A percentile compares a stretch with the other conserved stretches of the same genome.
These are phyloP conservation scores for Alternaria solani DNA, from an alignment of 2,329 filamentous ascomycete species.

Conservation along the genomic window DNA sequence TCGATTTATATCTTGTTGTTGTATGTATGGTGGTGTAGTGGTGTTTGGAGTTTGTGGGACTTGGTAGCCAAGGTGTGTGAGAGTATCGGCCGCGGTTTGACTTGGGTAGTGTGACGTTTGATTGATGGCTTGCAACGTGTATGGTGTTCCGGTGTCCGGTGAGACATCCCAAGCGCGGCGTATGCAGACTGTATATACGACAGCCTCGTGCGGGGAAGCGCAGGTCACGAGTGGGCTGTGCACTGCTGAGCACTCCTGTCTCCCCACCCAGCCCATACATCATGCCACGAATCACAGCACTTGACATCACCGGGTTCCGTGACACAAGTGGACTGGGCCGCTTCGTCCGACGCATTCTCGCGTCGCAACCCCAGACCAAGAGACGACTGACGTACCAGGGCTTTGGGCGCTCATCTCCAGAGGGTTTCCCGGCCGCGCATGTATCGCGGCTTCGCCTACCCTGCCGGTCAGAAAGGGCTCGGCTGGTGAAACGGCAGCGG, in stretches of 20 bases:
- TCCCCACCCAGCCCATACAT: conserved; percentile 37
- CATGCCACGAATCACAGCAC: conserved; percentile 47
- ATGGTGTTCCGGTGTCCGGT: conserved; percentile 24
- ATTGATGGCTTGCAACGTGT: conserved; percentile 23
- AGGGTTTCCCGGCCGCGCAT: conserved; percentile 46
- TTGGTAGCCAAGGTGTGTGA: conserved; percentile 19
- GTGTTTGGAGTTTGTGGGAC: conserved; percentile 5
- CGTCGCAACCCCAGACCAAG: conserved; percentile 24
- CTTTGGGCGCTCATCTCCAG: conserved; percentile 21
- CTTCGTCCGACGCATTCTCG: conserved; percentile 41
- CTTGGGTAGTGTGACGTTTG: conserved; percentile 15
- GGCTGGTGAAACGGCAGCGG: conserved; percentile 28
- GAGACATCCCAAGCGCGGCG: conserved; percentile 23
- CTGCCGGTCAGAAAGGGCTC: conserved; percentile 22
- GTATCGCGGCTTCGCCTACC: conserved; percentile 21
- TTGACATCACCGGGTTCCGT: conserved; percentile 20
- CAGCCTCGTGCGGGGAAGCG: conserved; percentile 33
- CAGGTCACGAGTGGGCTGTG: conserved; percentile 40
- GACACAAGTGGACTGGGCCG: conserved; percentile 14
- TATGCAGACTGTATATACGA: conserved; percentile 35
- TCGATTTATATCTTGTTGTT: conserved; percentile 14
- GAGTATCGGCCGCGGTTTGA: conserved; percentile 32
- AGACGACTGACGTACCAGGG: conserved; percentile 33
- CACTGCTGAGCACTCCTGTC: conserved; percentile 29
- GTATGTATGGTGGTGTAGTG: not conserved